These are phyloP conservation scores for Xylaria palmicola DNA, from an alignment of 495 filamentous ascomycete genomes.

Conservation along the genomic window DNA sequence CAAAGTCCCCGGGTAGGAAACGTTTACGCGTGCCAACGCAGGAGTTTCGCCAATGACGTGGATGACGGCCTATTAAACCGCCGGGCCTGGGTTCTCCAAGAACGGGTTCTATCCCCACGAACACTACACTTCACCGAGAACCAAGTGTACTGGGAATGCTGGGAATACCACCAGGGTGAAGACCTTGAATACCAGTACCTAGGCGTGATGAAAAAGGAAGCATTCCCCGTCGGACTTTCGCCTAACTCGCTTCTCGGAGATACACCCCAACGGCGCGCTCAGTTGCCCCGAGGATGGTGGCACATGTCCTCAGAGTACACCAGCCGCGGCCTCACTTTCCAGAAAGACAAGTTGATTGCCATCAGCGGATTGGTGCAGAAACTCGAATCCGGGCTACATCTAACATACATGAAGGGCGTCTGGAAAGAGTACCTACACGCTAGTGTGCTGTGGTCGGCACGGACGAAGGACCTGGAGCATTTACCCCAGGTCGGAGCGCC, in stretches of 20 bases:
- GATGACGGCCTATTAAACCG: background rate
- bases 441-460: background rate
- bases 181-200: slow-evolving; percentile 3
- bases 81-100: slow-evolving; percentile 24
- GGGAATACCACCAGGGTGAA: slow-evolving; percentile 1
- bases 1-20: background rate
- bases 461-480: background rate
- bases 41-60: background rate
- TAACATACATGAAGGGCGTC: background rate
- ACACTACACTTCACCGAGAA: slow-evolving; percentile 20
- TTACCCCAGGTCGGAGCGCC: background rate
- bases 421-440: background rate
- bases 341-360: background rate
- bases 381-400: background rate
- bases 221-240: background rate
- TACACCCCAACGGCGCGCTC: background rate
- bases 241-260: background rate
- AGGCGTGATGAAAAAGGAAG: slow-evolving; percentile 2
- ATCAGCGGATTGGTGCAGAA: slow-evolving; percentile 1
- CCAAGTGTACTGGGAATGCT: slow-evolving; percentile 20
- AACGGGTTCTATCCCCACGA: slow-evolving; percentile 15
- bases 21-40: slow-evolving; percentile 3
- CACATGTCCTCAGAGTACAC: slow-evolving; percentile 1
- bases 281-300: background rate
- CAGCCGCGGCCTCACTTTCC: background rate